phyloP scores from a whole-genome alignment of 352 stramenopile species.

The Globisporangium mamillatum region DNA sequence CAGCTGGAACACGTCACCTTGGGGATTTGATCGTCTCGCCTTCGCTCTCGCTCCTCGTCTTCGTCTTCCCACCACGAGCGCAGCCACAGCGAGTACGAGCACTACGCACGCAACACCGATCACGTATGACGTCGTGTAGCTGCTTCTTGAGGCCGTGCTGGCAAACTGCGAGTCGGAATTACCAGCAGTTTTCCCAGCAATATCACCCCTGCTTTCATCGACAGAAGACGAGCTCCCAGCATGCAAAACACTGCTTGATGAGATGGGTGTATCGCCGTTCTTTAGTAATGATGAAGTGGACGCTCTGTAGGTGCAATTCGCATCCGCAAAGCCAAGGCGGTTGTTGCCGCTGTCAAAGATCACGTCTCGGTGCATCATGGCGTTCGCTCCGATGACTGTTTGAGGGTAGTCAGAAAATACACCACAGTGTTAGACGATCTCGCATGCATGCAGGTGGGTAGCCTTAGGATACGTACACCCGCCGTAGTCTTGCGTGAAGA shows the following conservation, averaged over 20 bases:
- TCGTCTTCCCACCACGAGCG: neutral
- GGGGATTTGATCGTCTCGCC: neutral
- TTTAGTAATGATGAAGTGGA: neutral
- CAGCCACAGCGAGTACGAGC: neutral
- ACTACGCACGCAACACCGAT: neutral
- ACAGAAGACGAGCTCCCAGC: neutral
- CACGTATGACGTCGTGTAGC: neutral
- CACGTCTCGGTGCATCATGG: conserved; percentile 49
- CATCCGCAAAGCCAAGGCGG: conserved; percentile 43
- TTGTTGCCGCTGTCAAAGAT: conserved; percentile 42
- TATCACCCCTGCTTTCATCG: neutral
- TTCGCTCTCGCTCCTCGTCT: neutral
- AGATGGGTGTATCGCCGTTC: neutral
- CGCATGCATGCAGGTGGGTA: neutral
- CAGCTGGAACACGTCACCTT: neutral
- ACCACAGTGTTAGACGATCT: neutral
- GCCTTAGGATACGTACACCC: conserved; percentile 23
- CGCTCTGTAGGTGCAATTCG: conserved; percentile 24
- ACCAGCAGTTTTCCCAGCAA: neutral
- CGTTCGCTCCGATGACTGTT: conserved; percentile 33
- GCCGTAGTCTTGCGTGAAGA: conserved; percentile 32
- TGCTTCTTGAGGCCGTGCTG: neutral
- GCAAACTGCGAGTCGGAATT: neutral
- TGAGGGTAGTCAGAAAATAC: no score
- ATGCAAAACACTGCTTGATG: neutral